phyloP scores from a whole-genome alignment of 345 rosid species.

The Cochlearia excelsa region DNA sequence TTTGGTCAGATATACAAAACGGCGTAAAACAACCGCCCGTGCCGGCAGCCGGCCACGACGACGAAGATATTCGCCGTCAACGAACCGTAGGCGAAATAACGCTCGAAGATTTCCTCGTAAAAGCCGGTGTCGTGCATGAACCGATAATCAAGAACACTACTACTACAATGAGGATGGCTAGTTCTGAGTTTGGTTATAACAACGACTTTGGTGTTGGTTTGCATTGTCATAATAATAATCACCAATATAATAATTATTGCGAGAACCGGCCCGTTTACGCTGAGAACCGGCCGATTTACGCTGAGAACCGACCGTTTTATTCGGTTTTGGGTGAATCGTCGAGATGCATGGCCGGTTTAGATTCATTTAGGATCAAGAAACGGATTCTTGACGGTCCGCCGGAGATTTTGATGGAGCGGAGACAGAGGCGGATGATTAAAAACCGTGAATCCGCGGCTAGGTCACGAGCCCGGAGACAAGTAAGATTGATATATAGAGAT shows the following conservation, averaged over 20 bases:
- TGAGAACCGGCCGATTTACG: conserved; percentile 35
- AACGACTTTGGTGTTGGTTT: conserved; percentile 37
- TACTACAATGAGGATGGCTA: conserved; percentile 18
- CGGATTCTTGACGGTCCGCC: conserved; percentile 66
- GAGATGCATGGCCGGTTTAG: conserved; percentile 35
- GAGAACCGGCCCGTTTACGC: conserved; percentile 33
- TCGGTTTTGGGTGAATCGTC: conserved; percentile 43
- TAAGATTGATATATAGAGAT: conserved; percentile 12
- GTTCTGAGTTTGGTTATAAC: conserved; percentile 29
- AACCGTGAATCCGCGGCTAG: conserved; percentile 91
- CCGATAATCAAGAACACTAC: background rate
- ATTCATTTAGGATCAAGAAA: conserved; percentile 41
- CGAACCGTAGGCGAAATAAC: conserved; percentile 77
- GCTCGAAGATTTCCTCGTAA: conserved; percentile 75
- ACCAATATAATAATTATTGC: conserved; percentile 24
- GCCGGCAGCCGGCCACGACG: conserved; percentile 12
- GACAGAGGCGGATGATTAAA: conserved; percentile 89
- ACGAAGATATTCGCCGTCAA: conserved; percentile 43
- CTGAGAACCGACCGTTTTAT: conserved; percentile 34
- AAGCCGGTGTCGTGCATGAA: conserved; percentile 79
- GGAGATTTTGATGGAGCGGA: conserved; percentile 69
- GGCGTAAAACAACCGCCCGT: conserved; percentile 38
- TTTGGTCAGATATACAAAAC: conserved; percentile 78
- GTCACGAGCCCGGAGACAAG: conserved; percentile 95
- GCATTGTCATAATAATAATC: no score